Conservation (phyloP, 495 filamentous ascomycete genomes). For the Apiosordaria backusii region DNA sequence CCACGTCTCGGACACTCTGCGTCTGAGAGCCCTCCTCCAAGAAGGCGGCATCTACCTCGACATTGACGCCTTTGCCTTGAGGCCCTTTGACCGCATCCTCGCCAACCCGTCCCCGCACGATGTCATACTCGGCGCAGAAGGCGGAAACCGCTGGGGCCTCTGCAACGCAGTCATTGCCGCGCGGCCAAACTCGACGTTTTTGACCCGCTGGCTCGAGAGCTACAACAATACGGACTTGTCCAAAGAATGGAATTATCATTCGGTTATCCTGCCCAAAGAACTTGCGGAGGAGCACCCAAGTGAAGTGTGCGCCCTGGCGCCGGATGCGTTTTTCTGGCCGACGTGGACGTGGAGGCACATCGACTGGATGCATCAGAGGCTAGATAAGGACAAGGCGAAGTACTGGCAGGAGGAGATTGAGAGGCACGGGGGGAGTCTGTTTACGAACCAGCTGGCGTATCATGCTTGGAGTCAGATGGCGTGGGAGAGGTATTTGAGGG, state of each 20-base stretch:
- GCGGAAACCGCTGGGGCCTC: conserved; percentile 44
- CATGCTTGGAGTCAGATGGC: conserved; percentile 50
- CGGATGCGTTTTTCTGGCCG: conserved; percentile 48
- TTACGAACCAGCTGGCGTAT: conserved; percentile 44
- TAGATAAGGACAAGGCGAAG: conserved; percentile 32
- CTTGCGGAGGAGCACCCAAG: conserved; percentile 35
- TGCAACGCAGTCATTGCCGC: conserved; percentile 48
- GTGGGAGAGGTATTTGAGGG: conserved; percentile 40
- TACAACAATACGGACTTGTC: conserved; percentile 38
- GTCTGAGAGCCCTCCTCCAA: conserved; percentile 39
- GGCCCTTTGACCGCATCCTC: conserved; percentile 36
- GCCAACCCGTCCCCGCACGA: conserved; percentile 46
- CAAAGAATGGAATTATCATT: conserved; percentile 48
- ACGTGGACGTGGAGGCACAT: conserved; percentile 48
- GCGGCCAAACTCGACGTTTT: conserved; percentile 40
- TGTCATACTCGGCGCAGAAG: conserved; percentile 45
- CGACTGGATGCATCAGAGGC: conserved; percentile 44
- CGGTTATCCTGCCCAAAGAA: conserved; percentile 41
- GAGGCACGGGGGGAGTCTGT: conserved; percentile 39
- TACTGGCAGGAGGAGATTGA: conserved; percentile 36
- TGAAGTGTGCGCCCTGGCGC: conserved; percentile 43
- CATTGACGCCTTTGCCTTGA: conserved; percentile 42
- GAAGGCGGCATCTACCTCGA: conserved; percentile 48
- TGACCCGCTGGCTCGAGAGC: conserved; percentile 41
- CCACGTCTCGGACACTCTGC: conserved; percentile 46